Evolutionary conservation across 805 yeast species (phyloP).

Genomic region (Peterozyma toletana): DNA sequence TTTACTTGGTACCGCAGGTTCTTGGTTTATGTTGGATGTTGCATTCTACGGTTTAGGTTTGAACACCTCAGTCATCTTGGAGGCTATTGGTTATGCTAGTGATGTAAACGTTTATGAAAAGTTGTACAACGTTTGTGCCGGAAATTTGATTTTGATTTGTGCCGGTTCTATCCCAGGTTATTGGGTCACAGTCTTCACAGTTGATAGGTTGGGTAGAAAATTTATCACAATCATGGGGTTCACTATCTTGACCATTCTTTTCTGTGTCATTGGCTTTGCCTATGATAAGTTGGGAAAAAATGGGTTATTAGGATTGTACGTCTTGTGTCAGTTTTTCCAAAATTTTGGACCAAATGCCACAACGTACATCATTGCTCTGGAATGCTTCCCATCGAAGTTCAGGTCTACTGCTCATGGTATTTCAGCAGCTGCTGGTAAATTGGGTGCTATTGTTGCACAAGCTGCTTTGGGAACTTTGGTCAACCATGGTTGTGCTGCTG

Average conservation of each 20-base stretch:
- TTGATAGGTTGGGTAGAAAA: conserved; percentile 54
- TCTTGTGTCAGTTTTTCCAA: conserved; percentile 55
- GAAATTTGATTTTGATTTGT: conserved; percentile 50
- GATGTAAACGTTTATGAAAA: conserved; percentile 33
- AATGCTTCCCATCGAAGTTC: conserved; percentile 56
- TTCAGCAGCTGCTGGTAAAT: conserved; percentile 59
- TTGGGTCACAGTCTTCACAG: conserved; percentile 47
- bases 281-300: conserved; percentile 40
- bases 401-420: conserved; percentile 65
- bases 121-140: conserved; percentile 38
- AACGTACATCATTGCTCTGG: conserved; percentile 59
- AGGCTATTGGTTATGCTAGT: conserved; percentile 70
- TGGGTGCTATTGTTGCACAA: conserved; percentile 61
- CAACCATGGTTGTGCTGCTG: conserved; percentile 58
- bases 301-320: conserved; percentile 49
- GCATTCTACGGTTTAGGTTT: conserved; percentile 75
- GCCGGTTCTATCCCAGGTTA: conserved; percentile 61
- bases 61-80: conserved; percentile 64
- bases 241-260: conserved; percentile 44
- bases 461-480: conserved; percentile 69
- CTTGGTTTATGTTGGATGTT: conserved; percentile 77
- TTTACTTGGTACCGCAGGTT: conserved; percentile 69
- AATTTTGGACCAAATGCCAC: conserved; percentile 64
- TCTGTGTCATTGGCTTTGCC: conserved; percentile 53
- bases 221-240: conserved; percentile 51